A percentile compares a stretch with the other conserved stretches of the same genome.
phyloP scores from a whole-genome alignment of 495 filamentous ascomycete species.

The Neurospora sp. region DNA sequence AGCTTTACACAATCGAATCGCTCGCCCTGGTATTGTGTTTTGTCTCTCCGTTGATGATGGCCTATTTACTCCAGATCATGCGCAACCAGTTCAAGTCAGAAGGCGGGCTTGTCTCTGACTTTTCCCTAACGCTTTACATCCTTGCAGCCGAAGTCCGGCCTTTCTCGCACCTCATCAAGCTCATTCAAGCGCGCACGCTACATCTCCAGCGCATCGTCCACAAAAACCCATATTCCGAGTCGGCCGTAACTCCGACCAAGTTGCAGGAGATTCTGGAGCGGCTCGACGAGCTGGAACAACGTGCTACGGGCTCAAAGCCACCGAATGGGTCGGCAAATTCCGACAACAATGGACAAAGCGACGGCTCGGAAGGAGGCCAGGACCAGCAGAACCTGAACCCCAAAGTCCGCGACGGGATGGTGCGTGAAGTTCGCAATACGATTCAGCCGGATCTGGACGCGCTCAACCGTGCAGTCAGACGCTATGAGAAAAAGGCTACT shows the following conservation, averaged over 20 bases:
- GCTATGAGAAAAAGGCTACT: conserved; percentile 85
- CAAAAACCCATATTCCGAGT: conserved; percentile 35
- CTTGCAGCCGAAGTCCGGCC: conserved; percentile 80
- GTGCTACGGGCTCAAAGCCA: conserved; percentile 21
- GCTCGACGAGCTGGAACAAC: conserved; percentile 61
- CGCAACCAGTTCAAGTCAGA: conserved; percentile 71
- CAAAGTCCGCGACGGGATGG: conserved; percentile 22
- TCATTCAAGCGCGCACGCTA: conserved; percentile 69
- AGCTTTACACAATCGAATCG: conserved; percentile 66
- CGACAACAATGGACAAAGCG: conserved; percentile 16
- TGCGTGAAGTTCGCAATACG: conserved; percentile 49
- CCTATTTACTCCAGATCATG: conserved; percentile 69
- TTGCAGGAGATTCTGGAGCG: conserved; percentile 49
- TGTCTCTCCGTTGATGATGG: conserved; percentile 62
- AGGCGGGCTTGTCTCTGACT: conserved; percentile 69
- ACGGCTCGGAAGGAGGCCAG: conserved; percentile 10
- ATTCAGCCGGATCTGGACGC: conserved; percentile 80
- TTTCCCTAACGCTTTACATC: conserved; percentile 89
- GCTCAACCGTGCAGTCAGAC: conserved; percentile 75
- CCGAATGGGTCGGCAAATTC: neutral
- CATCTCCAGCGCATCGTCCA: conserved; percentile 68
- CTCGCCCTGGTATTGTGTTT: conserved; percentile 71
- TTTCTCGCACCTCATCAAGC: conserved; percentile 64
- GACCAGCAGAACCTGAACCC: conserved; percentile 19
- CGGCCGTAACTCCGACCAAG: conserved; percentile 31